Conservation (phyloP, 208 protist species). For the Leishmania tropica region DNA sequence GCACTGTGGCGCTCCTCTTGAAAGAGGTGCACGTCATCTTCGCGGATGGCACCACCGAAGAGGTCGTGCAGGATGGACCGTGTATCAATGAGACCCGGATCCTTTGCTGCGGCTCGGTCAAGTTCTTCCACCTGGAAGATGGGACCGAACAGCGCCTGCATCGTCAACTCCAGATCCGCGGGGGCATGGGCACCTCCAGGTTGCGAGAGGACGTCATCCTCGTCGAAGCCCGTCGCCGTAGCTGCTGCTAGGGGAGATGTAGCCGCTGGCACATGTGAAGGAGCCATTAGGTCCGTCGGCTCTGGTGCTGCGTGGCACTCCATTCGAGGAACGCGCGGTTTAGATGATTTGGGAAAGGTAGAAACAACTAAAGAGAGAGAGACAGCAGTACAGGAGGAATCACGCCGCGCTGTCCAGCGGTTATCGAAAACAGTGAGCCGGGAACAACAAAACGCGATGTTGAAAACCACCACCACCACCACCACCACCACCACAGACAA, state of each 20-base stretch:
- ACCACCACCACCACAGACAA: neutral
- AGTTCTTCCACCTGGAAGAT: slow-evolving; percentile 44
- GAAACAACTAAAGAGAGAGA: neutral
- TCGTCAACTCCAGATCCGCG: slow-evolving; percentile 11
- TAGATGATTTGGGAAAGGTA: too few relatives aligned
- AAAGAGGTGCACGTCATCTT: slow-evolving; percentile 54
- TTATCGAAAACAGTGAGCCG: neutral
- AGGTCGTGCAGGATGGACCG: slow-evolving; percentile 51
- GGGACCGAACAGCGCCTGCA: slow-evolving; percentile 70
- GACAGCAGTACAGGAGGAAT: neutral
- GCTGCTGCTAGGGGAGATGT: slow-evolving; percentile 14
- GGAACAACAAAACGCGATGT: neutral
- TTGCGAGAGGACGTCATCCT: slow-evolving; percentile 4
- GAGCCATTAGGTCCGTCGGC: neutral
- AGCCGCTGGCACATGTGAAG: neutral
- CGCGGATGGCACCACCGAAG: slow-evolving; percentile 54
- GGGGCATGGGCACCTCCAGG: neutral
- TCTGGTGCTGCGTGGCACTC: neutral
- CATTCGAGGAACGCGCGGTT: neutral
- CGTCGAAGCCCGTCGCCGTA: slow-evolving; percentile 22
- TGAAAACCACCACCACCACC: neutral
- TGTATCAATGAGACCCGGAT: slow-evolving; percentile 69
- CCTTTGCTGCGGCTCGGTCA: slow-evolving; percentile 23
- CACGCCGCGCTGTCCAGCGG: neutral
- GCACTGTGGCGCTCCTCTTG: slow-evolving; percentile 17